These are phyloP conservation scores for Annona cherimola DNA, from an alignment of 164 flowering plant genomes.

Conservation along the genomic window DNA sequence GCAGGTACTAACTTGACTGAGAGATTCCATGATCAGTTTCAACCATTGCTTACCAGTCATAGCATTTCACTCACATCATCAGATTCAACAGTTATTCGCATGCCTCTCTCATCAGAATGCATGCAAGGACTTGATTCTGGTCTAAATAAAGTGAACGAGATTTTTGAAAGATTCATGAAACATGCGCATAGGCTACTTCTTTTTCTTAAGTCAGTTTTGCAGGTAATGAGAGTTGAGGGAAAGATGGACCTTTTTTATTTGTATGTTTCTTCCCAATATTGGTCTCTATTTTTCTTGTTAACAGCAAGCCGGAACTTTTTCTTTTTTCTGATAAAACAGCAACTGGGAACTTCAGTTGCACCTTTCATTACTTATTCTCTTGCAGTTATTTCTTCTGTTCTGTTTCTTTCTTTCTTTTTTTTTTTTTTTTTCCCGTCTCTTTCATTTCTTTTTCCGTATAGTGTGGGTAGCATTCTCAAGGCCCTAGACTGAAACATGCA, in stretches of 20 bases:
- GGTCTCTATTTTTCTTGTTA: neutral
- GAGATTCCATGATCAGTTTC: conserved; percentile 83
- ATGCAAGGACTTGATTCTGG: conserved; percentile 59
- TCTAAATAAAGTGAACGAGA: conserved; percentile 36
- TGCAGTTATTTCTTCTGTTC: neutral
- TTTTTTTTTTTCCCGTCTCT: neutral
- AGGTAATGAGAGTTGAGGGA: conserved; percentile 43
- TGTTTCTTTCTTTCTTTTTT: too few relatives aligned
- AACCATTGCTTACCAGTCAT: conserved; percentile 65
- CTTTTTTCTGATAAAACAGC: neutral
- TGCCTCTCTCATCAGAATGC: conserved; percentile 79
- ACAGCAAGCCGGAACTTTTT: neutral
- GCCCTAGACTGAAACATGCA: too few relatives aligned
- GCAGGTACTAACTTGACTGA: conserved; percentile 76
- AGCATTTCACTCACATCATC: conserved; percentile 49
- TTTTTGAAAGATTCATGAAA: conserved; percentile 54
- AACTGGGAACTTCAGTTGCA: neutral
- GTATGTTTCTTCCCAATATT: neutral
- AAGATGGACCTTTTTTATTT: neutral
- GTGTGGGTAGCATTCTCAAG: too few relatives aligned
- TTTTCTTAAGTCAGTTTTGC: conserved; percentile 73
- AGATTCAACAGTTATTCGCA: conserved; percentile 73
- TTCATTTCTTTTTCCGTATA: too few relatives aligned
- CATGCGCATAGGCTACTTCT: conserved; percentile 68
- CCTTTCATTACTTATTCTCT: neutral